These are phyloP conservation scores for Xylona heveae DNA, from an alignment of 495 filamentous ascomycete genomes.

Conservation along the genomic window DNA sequence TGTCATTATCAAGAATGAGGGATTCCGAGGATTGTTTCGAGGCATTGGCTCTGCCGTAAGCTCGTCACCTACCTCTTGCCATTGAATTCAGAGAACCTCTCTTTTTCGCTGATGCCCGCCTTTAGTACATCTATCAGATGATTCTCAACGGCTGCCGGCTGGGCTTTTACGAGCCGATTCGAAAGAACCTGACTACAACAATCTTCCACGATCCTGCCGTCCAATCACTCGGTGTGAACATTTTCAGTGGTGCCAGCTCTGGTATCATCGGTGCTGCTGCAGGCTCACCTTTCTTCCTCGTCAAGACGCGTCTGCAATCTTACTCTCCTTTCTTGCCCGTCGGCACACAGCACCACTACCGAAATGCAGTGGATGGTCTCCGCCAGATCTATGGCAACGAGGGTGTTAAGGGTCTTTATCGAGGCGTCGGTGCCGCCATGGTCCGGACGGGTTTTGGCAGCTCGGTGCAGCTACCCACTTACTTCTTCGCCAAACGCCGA, in stretches of 20 bases:
- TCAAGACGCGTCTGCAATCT: conserved; percentile 91
- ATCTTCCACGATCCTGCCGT: conserved; percentile 48
- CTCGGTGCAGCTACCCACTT: conserved; percentile 89
- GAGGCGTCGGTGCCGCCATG: conserved; percentile 89
- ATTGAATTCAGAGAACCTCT: not conserved
- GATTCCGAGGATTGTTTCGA: conserved; percentile 63
- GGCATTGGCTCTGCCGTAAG: conserved; percentile 70
- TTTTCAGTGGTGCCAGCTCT: conserved; percentile 71
- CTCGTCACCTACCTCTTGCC: not conserved
- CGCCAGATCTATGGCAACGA: conserved; percentile 54
- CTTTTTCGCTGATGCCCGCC: conserved; percentile 1
- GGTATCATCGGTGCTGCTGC: conserved; percentile 79
- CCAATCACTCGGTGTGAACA: conserved; percentile 77
- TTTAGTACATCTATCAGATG: conserved; percentile 86
- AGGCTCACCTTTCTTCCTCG: conserved; percentile 93
- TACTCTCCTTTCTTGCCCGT: conserved; percentile 88
- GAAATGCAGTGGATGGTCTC: conserved; percentile 66
- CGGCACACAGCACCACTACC: conserved; percentile 86
- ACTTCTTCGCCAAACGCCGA: conserved; percentile 90
- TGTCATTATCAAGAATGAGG: conserved; percentile 85
- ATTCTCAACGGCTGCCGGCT: conserved; percentile 90
- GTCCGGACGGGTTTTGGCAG: conserved; percentile 88
- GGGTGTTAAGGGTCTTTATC: conserved; percentile 63
- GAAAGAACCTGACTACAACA: conserved; percentile 36
- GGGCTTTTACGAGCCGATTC: conserved; percentile 94